Percentiles rank a stretch among this genome's conserved stretches.
Conservation (phyloP, 805 yeast genomes). For the Suhomyces tanzawaensis region DNA sequence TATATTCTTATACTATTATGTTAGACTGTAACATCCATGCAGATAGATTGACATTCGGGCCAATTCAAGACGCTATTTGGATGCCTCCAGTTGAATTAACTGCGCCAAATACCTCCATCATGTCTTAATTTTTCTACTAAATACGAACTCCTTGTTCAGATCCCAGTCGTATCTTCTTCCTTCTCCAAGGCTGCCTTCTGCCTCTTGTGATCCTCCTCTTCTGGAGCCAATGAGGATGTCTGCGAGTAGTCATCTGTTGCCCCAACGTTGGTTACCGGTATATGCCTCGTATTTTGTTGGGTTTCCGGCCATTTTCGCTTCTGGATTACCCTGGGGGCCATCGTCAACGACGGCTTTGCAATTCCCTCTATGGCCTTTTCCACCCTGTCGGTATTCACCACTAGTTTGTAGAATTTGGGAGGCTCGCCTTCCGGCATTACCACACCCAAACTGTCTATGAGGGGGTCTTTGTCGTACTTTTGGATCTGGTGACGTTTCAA, state of each 20-base stretch:
- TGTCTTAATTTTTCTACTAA: too few species aligned
- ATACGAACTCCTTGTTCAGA: too few species aligned
- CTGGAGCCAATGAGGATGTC: slow-evolving; percentile 6
- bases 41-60: too few species aligned
- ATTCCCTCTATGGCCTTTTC: neutral
- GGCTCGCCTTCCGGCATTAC: slow-evolving; percentile 41
- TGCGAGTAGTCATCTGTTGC: slow-evolving; percentile 5
- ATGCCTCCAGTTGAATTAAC: too few species aligned
- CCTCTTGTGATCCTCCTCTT: slow-evolving; percentile 4
- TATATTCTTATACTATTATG: too few species aligned
- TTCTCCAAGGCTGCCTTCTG: too few species aligned
- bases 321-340: slow-evolving; percentile 2
- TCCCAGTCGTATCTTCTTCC: too few species aligned
- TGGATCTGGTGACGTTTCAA: slow-evolving; percentile 12
- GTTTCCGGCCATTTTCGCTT: too few species aligned
- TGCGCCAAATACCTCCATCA: too few species aligned
- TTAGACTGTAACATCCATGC: too few species aligned
- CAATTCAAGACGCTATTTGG: too few species aligned
- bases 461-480: slow-evolving; percentile 1
- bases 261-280: neutral
- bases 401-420: slow-evolving; percentile 47
- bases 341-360: slow-evolving; percentile 2
- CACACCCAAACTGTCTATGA: slow-evolving; percentile 15
- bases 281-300: neutral
- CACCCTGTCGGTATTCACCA: slow-evolving; percentile 26